Evolutionary conservation across 176 grass and related monocot genomes (phyloP), one percentile per base, ranked within the genome.

Genomic region (Eremochloa ophiuroides): DNA sequence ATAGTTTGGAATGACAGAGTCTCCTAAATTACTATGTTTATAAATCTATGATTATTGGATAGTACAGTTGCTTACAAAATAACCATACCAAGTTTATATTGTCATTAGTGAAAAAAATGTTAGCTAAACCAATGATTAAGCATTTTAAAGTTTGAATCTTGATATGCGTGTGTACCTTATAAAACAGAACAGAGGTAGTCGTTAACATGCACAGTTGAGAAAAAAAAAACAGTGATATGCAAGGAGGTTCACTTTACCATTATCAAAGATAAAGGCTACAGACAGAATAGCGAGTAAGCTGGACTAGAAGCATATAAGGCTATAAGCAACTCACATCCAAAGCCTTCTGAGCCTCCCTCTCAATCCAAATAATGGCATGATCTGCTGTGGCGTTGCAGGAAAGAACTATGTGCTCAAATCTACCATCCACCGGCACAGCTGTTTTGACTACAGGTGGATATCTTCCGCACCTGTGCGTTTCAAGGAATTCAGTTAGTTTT

Each of bases 371-470:
- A 56, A 98, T 91, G 62, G 84, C 92, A 83, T 98, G 95, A 33
- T 98, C 95, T 58, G 70, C 80, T 38, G 92, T 98, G 60, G 95
- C 95, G 9, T 98, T 98, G 81, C 95, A 98, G 38, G 95, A 98
- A 88, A 98, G 92, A 59, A 98, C 86, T 34, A 98, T 91, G 47
- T 94, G 92, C 77, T 98, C 95, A 28, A 98, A 94, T 88, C 95
- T 87, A 80, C 95, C 95, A 81, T 98, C 92, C 16, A 98, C 95
- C 0, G 95, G 95, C 33, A 94, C 95, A 63, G 95, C 95, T 84
- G 95, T 94, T 89, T 91, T 93, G 44, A 98, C 88, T 29, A 98
- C 84, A 16, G 95, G 95, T 71, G 95, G 95, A 60, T 87, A 88
- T 90, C 89, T 98, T 60, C 92, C 88, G 26, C 87, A 98, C 85